Evolutionary conservation across 352 stramenopile species (phyloP).

Genomic region (Phytopythium cucurbitacearum): DNA sequence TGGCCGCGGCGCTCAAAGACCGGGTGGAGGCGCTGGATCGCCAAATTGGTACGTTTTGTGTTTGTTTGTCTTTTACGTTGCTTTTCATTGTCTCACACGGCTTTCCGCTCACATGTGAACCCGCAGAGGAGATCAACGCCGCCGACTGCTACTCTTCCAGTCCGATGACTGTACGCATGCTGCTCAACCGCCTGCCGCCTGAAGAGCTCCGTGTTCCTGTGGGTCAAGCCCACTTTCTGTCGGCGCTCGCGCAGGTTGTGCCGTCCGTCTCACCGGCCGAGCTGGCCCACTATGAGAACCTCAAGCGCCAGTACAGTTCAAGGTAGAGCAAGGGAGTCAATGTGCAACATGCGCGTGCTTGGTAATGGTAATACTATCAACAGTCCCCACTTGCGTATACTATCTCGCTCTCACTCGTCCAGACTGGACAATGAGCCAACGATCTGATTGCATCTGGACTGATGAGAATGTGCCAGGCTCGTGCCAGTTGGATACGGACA

Average conservation of each 20-base stretch:
- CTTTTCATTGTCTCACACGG: not conserved
- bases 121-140: slow-evolving; percentile 54
- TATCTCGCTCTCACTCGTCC: no score
- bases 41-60: slow-evolving; percentile 44
- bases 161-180: slow-evolving; percentile 59
- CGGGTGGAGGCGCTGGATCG: slow-evolving; percentile 57
- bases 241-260: slow-evolving; percentile 32
- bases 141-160: slow-evolving; percentile 80
- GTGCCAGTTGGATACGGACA: no score
- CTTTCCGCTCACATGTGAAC: not conserved
- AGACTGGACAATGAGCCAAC: no score
- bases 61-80: not conserved
- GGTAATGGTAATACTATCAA: no score
- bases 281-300: slow-evolving; percentile 83
- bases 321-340: slow-evolving; percentile 22
- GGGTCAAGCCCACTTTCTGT: slow-evolving; percentile 33
- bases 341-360: not conserved
- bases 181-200: slow-evolving; percentile 54
- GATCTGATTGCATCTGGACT: no score
- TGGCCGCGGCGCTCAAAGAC: slow-evolving; percentile 77
- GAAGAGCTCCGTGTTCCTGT: slow-evolving; percentile 67
- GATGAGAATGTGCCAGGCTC: no score
- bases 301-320: slow-evolving; percentile 85
- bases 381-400: no score
- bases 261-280: slow-evolving; percentile 85